Evolutionary conservation across 257 asterid species (phyloP).

Genomic region (Parsonsia alboflavescens): DNA sequence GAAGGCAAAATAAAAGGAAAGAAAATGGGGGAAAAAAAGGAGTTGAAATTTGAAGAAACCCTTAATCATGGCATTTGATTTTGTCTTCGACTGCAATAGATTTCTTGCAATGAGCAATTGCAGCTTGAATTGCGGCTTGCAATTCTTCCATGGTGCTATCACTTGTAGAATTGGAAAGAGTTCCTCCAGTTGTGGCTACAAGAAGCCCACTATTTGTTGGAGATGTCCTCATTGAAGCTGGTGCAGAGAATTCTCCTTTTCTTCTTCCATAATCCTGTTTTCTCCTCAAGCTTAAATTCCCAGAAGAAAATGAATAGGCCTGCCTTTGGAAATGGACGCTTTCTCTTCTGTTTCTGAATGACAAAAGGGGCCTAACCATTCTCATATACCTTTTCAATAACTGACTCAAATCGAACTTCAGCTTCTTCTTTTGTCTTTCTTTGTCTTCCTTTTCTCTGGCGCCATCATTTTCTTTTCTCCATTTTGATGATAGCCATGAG

Average conservation of each 20-base stretch:
- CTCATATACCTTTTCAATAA: constrained; percentile 54
- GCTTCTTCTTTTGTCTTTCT: constrained; percentile 39
- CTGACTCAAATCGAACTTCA: constrained; percentile 42
- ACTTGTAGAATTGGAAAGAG: constrained; percentile 28
- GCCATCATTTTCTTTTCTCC: constrained; percentile 32
- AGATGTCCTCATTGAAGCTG: constrained; percentile 68
- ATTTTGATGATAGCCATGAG: constrained; percentile 46
- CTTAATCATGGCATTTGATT: constrained; percentile 31
- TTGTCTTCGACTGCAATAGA: constrained; percentile 49
- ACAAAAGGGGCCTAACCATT: constrained; percentile 53
- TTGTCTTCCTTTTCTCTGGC: constrained; percentile 23
- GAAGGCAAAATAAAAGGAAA: not conserved
- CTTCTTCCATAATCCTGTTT: constrained; percentile 39
- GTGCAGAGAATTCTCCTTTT: constrained; percentile 66
- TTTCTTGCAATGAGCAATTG: constrained; percentile 87
- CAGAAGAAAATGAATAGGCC: constrained; percentile 60
- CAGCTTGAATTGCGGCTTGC: constrained; percentile 92
- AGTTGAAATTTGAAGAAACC: not conserved
- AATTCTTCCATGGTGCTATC: constrained; percentile 87
- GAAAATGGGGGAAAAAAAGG: not conserved
- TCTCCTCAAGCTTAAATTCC: constrained; percentile 45
- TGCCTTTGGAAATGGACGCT: constrained; percentile 26
- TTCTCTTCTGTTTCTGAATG: constrained; percentile 26
- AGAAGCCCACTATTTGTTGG: constrained; percentile 82
- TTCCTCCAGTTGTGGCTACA: constrained; percentile 36